Evolutionary conservation across 345 rosid species (phyloP), one percentile per base, ranked within the genome.

Genomic region (Bruguiera parviflora): DNA sequence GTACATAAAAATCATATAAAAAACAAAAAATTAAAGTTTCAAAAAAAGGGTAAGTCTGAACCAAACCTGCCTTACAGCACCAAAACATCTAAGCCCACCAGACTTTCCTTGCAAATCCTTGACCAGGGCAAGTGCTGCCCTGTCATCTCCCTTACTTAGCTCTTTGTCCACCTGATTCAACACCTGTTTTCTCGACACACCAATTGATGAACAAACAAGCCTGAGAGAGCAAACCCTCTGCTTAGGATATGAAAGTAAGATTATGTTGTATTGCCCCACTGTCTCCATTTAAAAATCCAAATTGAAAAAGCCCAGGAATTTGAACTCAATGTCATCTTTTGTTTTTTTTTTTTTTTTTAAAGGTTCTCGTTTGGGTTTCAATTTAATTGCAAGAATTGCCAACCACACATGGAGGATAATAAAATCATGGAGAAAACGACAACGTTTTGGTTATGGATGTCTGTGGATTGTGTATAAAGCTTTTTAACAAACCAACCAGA

Each of bases 81-180:
- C 96, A 53, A 91, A 94, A 67, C 96, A 88, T 33, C 85, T 75
- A 58, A 91, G 90, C 0, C 97, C 97, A 11, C 84, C 89, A 3
- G 95, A 84, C 66, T 87, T 89, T 8, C 95, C 98, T 70, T 85
- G 92, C 71, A 84, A 77, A 64, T 88, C 88, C 58, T 82, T 89
- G 60, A 94, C 80, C 51, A 91, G 82, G 55, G 87, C 73, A 13
- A 89, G 82, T 27, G 98, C 97, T 37, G 88, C 83, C 78, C 83
- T 87, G 51, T 91, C 98, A 68, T 94, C 82, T 80, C 95, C 98
- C 53, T 74, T 84, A n/a, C 67, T 63, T 21, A 94, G 88, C 81
- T 85, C 87, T 70, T 71, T 79, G 65, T 94, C 97, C 73, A 94
- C 74, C 66, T 78, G 89, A 64, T 88, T 84, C 73, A 88, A 73